Evolutionary conservation across 768 basidiomycete genomes (phyloP).

Genomic region (Tubosaeta sp.): DNA sequence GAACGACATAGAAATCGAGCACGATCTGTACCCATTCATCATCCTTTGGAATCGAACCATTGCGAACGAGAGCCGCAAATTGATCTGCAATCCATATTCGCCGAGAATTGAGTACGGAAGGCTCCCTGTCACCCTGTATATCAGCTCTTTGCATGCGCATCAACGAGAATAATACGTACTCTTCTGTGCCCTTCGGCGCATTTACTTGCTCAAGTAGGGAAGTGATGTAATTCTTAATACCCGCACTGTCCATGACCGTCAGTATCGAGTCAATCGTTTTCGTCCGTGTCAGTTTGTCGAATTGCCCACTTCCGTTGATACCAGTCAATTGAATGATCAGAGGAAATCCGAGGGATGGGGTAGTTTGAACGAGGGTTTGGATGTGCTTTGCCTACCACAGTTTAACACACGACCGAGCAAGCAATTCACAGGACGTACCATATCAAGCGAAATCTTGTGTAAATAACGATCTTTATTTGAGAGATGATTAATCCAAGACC

Average conservation of each 20-base stretch:
- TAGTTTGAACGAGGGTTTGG: slow-evolving; percentile 65
- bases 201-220: slow-evolving; percentile 66
- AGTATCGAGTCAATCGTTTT: slow-evolving; percentile 89
- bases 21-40: slow-evolving; percentile 74
- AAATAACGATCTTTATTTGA: slow-evolving; percentile 84
- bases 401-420: not conserved
- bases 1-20: slow-evolving; percentile 76
- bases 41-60: slow-evolving; percentile 71
- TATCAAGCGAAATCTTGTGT: slow-evolving; percentile 82
- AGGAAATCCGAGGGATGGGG: slow-evolving; percentile 79
- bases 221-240: slow-evolving; percentile 72
- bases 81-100: slow-evolving; percentile 88
- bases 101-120: slow-evolving; percentile 48
- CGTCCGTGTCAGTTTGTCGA: slow-evolving; percentile 88
- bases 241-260: slow-evolving; percentile 63
- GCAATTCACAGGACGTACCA: slow-evolving; percentile 44
- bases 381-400: slow-evolving; percentile 62
- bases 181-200: slow-evolving; percentile 36
- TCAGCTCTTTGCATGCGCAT: slow-evolving; percentile 10
- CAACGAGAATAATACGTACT: slow-evolving; percentile 32
- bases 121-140: slow-evolving; percentile 33
- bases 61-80: slow-evolving; percentile 70
- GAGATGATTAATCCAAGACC: slow-evolving; percentile 94
- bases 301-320: slow-evolving; percentile 77
- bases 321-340: slow-evolving; percentile 83